phyloP scores from a whole-genome alignment of 495 filamentous ascomycete species.

The Aspergillus bridgeri region DNA sequence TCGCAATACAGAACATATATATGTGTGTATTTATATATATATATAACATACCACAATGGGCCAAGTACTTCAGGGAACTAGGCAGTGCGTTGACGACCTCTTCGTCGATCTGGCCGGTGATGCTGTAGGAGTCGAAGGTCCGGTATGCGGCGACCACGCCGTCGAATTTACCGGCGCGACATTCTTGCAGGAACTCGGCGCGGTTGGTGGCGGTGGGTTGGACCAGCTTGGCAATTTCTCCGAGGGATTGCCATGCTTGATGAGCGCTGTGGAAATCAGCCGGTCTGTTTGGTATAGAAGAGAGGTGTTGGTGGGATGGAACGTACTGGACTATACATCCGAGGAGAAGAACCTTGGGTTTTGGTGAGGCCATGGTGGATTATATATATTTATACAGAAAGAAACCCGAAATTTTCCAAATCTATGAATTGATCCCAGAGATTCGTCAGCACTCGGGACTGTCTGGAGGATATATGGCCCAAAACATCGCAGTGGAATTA shows the following conservation, averaged over 20 bases:
- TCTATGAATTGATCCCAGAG: not conserved
- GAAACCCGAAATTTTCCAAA: not conserved
- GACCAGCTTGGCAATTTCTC: slow-evolving; percentile 48
- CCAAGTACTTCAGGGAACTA: slow-evolving; percentile 49
- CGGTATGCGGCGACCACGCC: slow-evolving; percentile 69
- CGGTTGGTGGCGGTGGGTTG: slow-evolving; percentile 51
- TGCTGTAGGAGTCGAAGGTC: slow-evolving; percentile 62
- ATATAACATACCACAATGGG: slow-evolving; percentile 52
- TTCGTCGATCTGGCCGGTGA: slow-evolving; percentile 67
- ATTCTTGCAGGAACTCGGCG: slow-evolving; percentile 70
- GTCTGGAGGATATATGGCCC: not conserved
- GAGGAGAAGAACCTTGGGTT: slow-evolving; percentile 54
- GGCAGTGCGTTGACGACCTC: slow-evolving; percentile 63
- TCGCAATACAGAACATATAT: too few relatives aligned
- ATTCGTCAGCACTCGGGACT: not conserved
- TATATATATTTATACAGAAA: not conserved
- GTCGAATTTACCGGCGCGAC: slow-evolving; percentile 62
- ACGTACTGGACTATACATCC: slow-evolving; percentile 55
- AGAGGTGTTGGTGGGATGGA: not conserved
- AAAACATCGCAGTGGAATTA: slow-evolving; percentile 2
- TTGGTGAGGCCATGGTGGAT: slow-evolving; percentile 25
- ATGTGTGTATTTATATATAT: too few relatives aligned
- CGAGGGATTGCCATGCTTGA: slow-evolving; percentile 48
- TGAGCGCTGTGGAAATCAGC: slow-evolving; percentile 30
- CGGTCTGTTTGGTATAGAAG: not conserved